phyloP scores from a whole-genome alignment of 2,329 filamentous ascomycete genomes.

The Grosmannia serpens region DNA sequence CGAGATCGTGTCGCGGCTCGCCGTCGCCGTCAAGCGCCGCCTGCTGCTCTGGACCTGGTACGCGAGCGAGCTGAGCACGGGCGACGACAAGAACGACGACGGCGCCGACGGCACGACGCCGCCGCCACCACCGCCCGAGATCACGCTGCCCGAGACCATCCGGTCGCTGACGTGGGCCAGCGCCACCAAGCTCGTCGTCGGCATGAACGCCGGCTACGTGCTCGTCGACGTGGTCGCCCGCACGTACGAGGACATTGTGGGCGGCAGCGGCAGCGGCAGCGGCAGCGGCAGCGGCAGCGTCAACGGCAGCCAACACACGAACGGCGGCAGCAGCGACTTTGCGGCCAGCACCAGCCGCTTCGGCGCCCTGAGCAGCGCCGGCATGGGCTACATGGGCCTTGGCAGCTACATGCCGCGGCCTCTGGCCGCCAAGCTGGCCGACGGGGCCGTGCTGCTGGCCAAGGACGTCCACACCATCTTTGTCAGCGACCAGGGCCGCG shows the following conservation, averaged over 20 bases:
- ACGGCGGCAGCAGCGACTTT: slow-evolving; percentile 39
- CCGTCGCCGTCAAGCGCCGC: slow-evolving; percentile 85
- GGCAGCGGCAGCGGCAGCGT: slow-evolving; percentile 56
- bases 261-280: slow-evolving; percentile 65
- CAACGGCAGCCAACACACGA: slow-evolving; percentile 15
- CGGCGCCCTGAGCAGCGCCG: slow-evolving; percentile 68
- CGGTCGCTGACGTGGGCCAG: slow-evolving; percentile 87
- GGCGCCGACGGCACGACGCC: neutral
- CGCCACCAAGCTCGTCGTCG: slow-evolving; percentile 75
- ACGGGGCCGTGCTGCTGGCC: slow-evolving; percentile 83
- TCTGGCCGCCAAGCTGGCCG: slow-evolving; percentile 67
- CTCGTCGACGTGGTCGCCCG: slow-evolving; percentile 74
- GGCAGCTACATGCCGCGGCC: slow-evolving; percentile 87
- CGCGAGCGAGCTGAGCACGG: slow-evolving; percentile 66
- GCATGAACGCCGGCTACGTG: slow-evolving; percentile 84
- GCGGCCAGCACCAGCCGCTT: slow-evolving; percentile 65
- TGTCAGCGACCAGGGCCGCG: slow-evolving; percentile 70
- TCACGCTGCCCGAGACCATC: slow-evolving; percentile 70
- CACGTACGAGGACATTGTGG: slow-evolving; percentile 60
- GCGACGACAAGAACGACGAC: neutral
- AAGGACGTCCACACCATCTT: slow-evolving; percentile 96
- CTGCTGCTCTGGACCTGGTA: slow-evolving; percentile 92
- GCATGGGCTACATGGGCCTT: slow-evolving; percentile 92
- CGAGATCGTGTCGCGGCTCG: slow-evolving; percentile 82
- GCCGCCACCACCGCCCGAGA: slow-evolving; percentile 55